These are phyloP conservation scores for Botrytis sinoallii DNA, from an alignment of 2,329 filamentous ascomycete genomes.

Conservation along the genomic window DNA sequence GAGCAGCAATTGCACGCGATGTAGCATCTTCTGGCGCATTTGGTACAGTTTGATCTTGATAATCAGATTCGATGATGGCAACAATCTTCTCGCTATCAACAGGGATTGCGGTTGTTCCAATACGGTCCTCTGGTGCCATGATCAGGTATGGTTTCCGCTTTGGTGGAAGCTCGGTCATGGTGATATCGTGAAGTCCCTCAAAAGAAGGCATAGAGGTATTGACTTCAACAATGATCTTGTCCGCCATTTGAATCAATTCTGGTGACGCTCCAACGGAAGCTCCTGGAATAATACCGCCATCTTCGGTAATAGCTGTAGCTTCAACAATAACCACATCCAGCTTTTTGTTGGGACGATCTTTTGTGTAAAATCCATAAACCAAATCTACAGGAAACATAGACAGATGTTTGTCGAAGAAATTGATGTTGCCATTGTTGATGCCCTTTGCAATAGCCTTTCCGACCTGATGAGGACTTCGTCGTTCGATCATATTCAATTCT, in stretches of 20 bases:
- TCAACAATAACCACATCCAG: constrained; percentile 84
- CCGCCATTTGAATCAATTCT: constrained; percentile 84
- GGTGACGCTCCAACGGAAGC: constrained; percentile 82
- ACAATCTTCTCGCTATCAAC: constrained; percentile 82
- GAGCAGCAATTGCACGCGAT: constrained; percentile 69
- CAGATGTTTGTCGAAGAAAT: constrained; percentile 92
- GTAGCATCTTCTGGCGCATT: constrained; percentile 74
- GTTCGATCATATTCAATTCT: constrained; percentile 83
- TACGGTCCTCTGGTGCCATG: constrained; percentile 81
- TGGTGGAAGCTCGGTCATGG: constrained; percentile 80
- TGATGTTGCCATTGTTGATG: constrained; percentile 83
- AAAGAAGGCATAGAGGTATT: constrained; percentile 84
- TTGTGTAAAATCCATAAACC: constrained; percentile 83
- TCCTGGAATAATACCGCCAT: constrained; percentile 84
- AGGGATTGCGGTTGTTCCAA: constrained; percentile 78
- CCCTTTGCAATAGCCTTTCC: constrained; percentile 88
- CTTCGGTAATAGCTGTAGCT: constrained; percentile 81
- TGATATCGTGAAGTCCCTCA: constrained; percentile 87
- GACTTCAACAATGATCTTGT: constrained; percentile 92
- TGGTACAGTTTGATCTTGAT: constrained; percentile 70
- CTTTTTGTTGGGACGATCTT: constrained; percentile 61
- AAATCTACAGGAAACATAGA: constrained; percentile 89
- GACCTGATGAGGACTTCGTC: constrained; percentile 81
- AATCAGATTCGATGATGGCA: constrained; percentile 80
- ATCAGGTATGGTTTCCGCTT: constrained; percentile 80